A percentile compares a stretch with the other conserved stretches of the same genome.
Evolutionary conservation across 1,284 basidiomycete genomes (phyloP).

Genomic region (Pseudozyma pruni): DNA sequence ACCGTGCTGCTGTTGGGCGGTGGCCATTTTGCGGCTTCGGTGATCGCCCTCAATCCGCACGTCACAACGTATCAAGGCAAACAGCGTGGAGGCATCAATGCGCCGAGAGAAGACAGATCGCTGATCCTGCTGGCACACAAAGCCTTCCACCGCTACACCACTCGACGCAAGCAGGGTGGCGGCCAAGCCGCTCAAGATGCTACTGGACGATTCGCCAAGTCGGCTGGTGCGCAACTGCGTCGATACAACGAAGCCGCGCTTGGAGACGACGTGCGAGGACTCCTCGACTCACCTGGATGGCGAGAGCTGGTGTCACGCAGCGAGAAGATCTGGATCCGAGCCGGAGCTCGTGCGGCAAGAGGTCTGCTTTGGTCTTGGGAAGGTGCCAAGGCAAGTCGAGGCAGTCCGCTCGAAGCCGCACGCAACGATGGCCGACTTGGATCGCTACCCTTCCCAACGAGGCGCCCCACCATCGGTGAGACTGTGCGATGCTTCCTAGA

Average conservation of each 20-base stretch:
- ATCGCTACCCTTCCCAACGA: conserved; percentile 58
- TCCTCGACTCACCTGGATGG: conserved; percentile 56
- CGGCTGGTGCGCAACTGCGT: conserved; percentile 91
- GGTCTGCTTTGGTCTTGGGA: conserved; percentile 66
- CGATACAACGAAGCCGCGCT: conserved; percentile 94
- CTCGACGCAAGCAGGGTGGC: conserved; percentile 96
- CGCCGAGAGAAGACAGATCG: conserved; percentile 45
- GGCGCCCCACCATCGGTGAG: conserved; percentile 84
- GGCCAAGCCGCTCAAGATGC: conserved; percentile 93
- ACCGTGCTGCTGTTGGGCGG: conserved; percentile 95
- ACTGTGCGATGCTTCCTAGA: conserved; percentile 87
- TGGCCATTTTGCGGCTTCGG: conserved; percentile 93
- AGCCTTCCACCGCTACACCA: conserved; percentile 98
- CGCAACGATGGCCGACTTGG: conserved; percentile 67
- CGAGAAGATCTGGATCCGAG: conserved; percentile 64
- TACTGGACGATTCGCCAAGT: conserved; percentile 86
- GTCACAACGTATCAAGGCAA: conserved; percentile 35
- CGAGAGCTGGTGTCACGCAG: conserved; percentile 55
- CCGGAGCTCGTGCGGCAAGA: conserved; percentile 56
- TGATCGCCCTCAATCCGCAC: conserved; percentile 74
- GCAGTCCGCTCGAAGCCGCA: conserved; percentile 61
- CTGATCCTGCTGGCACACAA: conserved; percentile 87
- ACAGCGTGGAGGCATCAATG: conserved; percentile 18
- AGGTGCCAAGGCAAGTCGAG: conserved; percentile 29
- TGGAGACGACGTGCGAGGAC: conserved; percentile 76